A percentile compares a stretch with the other conserved stretches of the same genome.
These are phyloP conservation scores for Cetraspora pellucida DNA, from an alignment of 192 early-diverging fungal genomes.

Conservation along the genomic window DNA sequence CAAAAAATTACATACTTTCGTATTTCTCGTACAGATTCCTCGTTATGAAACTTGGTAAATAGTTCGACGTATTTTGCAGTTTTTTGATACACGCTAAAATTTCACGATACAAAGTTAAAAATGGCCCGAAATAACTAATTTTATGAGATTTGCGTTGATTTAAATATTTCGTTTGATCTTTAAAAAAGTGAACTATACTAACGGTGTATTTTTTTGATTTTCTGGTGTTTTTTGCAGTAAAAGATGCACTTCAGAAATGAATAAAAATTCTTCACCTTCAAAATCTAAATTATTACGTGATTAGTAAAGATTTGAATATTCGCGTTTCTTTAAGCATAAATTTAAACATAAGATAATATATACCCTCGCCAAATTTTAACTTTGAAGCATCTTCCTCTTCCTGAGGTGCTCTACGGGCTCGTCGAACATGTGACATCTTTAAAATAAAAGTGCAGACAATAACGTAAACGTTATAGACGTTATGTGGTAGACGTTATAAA, in stretches of 20 bases:
- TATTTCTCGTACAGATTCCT: constrained; percentile 29
- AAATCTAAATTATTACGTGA: constrained; percentile 2
- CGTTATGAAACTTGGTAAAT: constrained; percentile 31
- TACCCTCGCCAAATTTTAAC: constrained; percentile 30
- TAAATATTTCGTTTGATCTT: not conserved
- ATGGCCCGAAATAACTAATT: not conserved
- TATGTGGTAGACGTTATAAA: too few species aligned
- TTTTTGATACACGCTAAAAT: constrained; percentile 24
- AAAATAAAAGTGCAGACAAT: not conserved
- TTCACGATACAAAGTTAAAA: not conserved
- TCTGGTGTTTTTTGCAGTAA: constrained; percentile 11
- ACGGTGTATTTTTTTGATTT: constrained; percentile 17
- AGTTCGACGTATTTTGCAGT: constrained; percentile 13
- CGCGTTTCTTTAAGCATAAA: not conserved
- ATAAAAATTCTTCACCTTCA: constrained; percentile 24
- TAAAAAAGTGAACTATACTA: not conserved
- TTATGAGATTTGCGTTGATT: not conserved
- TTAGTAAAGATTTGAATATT: not conserved
- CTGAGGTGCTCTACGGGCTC: constrained; percentile 20
- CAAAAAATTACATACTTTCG: constrained; percentile 21
- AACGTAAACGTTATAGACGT: not conserved
- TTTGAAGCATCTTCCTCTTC: constrained; percentile 34
- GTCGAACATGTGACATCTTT: constrained; percentile 16
- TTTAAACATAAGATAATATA: not conserved
- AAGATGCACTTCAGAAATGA: constrained; percentile 25